Percentiles rank a stretch among this genome's conserved stretches.
These are phyloP conservation scores for Alternaria triticimaculans DNA, from an alignment of 2,329 filamentous ascomycete species.

Conservation along the genomic window DNA sequence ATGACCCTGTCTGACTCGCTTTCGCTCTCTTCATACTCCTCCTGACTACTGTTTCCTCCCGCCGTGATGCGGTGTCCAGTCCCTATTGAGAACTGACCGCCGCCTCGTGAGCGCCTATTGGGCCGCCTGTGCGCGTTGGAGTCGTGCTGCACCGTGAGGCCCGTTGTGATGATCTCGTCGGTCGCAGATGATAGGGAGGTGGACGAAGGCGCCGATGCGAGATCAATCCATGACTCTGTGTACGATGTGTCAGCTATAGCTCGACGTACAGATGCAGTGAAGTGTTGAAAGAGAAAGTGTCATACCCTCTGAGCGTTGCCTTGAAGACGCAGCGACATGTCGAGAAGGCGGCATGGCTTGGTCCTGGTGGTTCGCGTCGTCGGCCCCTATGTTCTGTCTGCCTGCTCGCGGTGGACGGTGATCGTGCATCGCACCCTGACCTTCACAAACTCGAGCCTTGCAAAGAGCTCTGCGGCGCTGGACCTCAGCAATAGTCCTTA, in stretches of 20 bases:
- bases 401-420: slow-evolving; percentile 29
- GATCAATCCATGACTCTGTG: slow-evolving; percentile 94
- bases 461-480: neutral
- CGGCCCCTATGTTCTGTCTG: slow-evolving; percentile 25
- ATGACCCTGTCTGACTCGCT: slow-evolving; percentile 80
- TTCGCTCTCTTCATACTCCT: slow-evolving; percentile 93
- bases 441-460: neutral
- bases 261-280: neutral
- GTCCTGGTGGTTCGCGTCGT: slow-evolving; percentile 22
- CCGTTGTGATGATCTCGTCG: slow-evolving; percentile 91
- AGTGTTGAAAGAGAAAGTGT: neutral
- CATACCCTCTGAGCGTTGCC: slow-evolving; percentile 40
- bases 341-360: slow-evolving; percentile 32
- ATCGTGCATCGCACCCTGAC: slow-evolving; percentile 33
- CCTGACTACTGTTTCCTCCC: slow-evolving; percentile 79
- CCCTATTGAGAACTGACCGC: slow-evolving; percentile 42
- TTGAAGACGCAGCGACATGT: slow-evolving; percentile 24
- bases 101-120: slow-evolving; percentile 50
- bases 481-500: neutral
- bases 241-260: slow-evolving; percentile 19
- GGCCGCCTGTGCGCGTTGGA: slow-evolving; percentile 67
- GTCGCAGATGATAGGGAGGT: slow-evolving; percentile 84
- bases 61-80: slow-evolving; percentile 52
- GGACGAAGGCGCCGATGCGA: slow-evolving; percentile 90
- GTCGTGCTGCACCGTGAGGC: slow-evolving; percentile 75